Base-by-base conservation (phyloP, 176 grass and related monocot species). In the Bonia amplexicaulis region DNA sequence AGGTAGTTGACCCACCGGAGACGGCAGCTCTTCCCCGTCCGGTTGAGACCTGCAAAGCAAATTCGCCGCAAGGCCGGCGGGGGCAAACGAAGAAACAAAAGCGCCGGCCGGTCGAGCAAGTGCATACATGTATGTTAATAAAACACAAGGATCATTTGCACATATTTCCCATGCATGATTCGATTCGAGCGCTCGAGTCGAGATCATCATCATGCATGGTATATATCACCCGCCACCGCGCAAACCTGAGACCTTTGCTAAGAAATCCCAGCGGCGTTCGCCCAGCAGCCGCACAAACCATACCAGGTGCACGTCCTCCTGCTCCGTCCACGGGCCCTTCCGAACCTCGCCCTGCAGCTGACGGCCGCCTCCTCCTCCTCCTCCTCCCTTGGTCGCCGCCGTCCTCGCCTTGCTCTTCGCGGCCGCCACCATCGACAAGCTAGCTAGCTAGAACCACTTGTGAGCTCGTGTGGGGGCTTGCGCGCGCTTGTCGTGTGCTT, bases 231-330 rank as follows among this genome's bases (percentile, higher is more conserved):
- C 96, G 80, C 96, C 96, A 99, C 96, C 93, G 96, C 96, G 87
- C 96, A 96, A 99, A 99, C 96, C 96, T 99, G 96, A 99, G 74
- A 96, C 96, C 93, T 99, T 93, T 81, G 96, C 96, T 91, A 99
- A 99, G 86, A 94, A 99, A 94, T 99, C 96, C 96, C 96, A 96
- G 55, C 91, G 91, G 63, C 91, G 91, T 85, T 90, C 88, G 47
- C 91, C 91, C 33, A 90, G 64, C 27, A 93, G 84, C 63, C 91
- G 88, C 88, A 93, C 91, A 23, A 90, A 93, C 84, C 88, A 93
- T 31, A 88, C 81, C 44, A 90, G 65, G 37, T 88, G 74, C 52
- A 90, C 25, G 54, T 93, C 91, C 85, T 93, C 91, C 73, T 93
- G 73, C 91, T 93, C 88, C 39, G 91, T 90, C 91, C 88, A 93